Evolutionary conservation across 495 filamentous ascomycete genomes (phyloP), one percentile per base, ranked within the genome.

Genomic region (Tirmania nivea): DNA sequence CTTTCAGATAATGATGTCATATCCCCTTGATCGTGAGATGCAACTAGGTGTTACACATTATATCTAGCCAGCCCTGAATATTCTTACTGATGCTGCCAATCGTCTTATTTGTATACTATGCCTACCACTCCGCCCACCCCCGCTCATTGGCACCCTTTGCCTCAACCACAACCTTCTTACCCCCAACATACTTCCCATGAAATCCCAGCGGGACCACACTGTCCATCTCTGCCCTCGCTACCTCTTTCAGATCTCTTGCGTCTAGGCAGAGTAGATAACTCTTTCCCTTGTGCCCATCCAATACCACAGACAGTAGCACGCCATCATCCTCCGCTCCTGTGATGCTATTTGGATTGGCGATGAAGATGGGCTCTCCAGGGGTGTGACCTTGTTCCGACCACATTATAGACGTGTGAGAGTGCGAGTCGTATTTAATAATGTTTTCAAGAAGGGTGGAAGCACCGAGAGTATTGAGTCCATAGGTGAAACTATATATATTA

Each of bases 281-380:
- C 58, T 61, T 76, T 31, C 73, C 75, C 7, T 60, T 66, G 10
- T 57, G 50, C 0, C 84, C 81, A 63, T 90, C 78, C 10, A 90
- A 68, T 2, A 89, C 75, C 0, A 86, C 76, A 57, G 71, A 82
- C 42, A 90, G 63, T 49, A 88, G 63, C 1, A 85, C 75, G 0
- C 84, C 84, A 36, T 83, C 79, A 60, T 90, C 84, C 39, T 45
- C 39, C 17, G 39, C 39, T 45, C 17, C 39, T 14, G 39, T 14
- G 39, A 8, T 45, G 17, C 14, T 14, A 5, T 62, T 56, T 1
- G 73, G 72, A 31, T 78, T 66, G 0, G 76, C 69, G 0, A 88
- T 69, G 56, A 89, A 87, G 48, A 88, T 79, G 0, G 82, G 71
- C 59, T 89, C 84, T 3, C 83, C 78, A 0, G 84, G 80, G 0